These are phyloP conservation scores for Syzygium malaccense DNA, from an alignment of 441 rosid species.

Conservation along the genomic window DNA sequence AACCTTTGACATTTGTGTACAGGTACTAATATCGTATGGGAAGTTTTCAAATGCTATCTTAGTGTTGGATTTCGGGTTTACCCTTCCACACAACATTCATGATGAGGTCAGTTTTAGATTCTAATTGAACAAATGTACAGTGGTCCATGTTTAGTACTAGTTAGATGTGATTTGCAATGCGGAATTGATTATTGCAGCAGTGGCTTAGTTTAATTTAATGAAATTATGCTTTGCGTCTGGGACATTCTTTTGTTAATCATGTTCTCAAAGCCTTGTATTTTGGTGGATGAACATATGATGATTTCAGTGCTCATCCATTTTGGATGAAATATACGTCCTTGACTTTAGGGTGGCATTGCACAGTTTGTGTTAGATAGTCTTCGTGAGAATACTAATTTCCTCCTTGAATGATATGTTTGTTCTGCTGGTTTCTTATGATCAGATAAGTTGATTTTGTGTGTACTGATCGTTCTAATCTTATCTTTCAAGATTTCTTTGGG, in stretches of 20 bases:
- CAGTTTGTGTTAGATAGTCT: not conserved
- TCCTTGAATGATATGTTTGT: not conserved
- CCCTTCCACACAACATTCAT: slow-evolving; percentile 52
- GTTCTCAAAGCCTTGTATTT: not conserved
- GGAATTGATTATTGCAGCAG: not conserved
- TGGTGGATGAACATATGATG: not conserved
- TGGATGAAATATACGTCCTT: not conserved
- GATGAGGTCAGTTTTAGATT: slow-evolving; percentile 56
- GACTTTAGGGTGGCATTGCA: not conserved
- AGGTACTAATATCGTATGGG: slow-evolving; percentile 74
- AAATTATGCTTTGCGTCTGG: not conserved
- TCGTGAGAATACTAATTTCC: not conserved
- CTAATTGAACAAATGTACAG: not conserved
- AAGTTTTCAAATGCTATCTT: slow-evolving; percentile 68
- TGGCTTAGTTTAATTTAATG: not conserved
- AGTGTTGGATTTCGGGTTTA: slow-evolving; percentile 78
- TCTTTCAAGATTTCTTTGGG: not conserved
- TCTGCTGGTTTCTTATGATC: not conserved
- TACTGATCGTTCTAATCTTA: not conserved
- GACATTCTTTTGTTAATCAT: not conserved
- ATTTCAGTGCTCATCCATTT: not conserved
- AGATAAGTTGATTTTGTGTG: not conserved
- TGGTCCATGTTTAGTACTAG: not conserved
- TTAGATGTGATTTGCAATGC: not conserved
- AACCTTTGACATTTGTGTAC: slow-evolving; percentile 7